phyloP scores from a whole-genome alignment of 371 early-diverging fungal genomes.

The Basidiobolus meristosporus region DNA sequence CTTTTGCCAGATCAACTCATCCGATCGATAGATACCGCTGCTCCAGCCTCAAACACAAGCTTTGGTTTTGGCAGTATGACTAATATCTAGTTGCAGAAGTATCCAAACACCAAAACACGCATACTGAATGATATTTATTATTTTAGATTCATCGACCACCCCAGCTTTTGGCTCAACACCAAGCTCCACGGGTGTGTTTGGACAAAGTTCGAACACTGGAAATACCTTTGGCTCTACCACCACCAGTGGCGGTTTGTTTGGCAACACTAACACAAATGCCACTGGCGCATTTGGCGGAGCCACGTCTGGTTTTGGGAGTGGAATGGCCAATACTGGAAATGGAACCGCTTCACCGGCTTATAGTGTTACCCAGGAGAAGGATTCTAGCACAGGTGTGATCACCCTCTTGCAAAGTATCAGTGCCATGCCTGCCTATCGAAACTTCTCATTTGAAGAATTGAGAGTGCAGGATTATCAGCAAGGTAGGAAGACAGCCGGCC shows the following conservation, averaged over 20 bases:
- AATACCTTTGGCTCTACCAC: conserved; percentile 18
- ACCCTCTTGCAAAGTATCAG: conserved; percentile 55
- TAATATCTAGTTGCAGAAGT: no score
- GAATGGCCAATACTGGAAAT: conserved; percentile 29
- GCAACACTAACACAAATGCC: not conserved
- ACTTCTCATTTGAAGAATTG: conserved; percentile 78
- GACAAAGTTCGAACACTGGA: not conserved
- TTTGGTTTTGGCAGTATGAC: no score
- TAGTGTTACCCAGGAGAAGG: conserved; percentile 39
- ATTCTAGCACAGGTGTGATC: conserved; percentile 26
- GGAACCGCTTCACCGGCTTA: conserved; percentile 73
- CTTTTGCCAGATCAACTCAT: no score
- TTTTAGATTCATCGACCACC: no score
- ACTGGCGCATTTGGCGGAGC: conserved; percentile 17
- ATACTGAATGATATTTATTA: no score
- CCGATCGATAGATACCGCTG: no score
- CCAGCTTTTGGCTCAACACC: conserved; percentile 12
- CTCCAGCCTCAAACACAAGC: no score
- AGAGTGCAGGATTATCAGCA: conserved; percentile 76
- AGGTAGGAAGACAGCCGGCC: conserved; percentile 45
- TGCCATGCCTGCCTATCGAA: conserved; percentile 80
- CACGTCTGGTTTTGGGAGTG: conserved; percentile 3
- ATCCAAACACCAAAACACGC: no score
- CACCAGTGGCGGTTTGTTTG: conserved; percentile 4
- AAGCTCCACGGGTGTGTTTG: conserved; percentile 8